phyloP scores from a whole-genome alignment of 768 basidiomycete species.

The Lentinula boryana region DNA sequence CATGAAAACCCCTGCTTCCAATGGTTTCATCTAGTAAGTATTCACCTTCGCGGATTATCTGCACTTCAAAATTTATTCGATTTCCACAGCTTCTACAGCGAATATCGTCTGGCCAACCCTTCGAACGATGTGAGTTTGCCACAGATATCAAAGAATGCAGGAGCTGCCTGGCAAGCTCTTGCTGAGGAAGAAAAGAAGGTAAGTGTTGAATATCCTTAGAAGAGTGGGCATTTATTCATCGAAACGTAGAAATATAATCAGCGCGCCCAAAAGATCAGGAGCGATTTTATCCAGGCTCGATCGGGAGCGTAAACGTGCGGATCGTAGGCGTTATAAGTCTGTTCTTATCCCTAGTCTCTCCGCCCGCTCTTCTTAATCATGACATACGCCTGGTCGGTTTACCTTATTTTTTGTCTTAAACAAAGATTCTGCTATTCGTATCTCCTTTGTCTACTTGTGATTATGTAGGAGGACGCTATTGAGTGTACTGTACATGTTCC shows the following conservation, averaged over 20 bases:
- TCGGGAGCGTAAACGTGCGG: not conserved
- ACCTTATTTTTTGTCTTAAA: no score
- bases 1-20: not conserved
- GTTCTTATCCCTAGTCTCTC: no score
- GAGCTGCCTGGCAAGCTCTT: conserved; percentile 23
- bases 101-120: conserved; percentile 12
- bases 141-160: conserved; percentile 13
- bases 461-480: no score
- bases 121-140: conserved; percentile 13
- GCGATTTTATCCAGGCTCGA: not conserved
- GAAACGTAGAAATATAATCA: not conserved
- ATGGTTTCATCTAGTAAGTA: conserved; percentile 19
- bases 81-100: conserved; percentile 11
- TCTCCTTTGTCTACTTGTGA: no score
- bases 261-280: not conserved
- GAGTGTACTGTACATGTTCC: no score
- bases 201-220: not conserved
- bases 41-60: not conserved
- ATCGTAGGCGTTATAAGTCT: not conserved
- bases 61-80: not conserved
- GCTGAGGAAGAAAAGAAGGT: conserved; percentile 25
- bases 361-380: no score
- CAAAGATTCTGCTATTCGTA: no score
- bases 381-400: no score
- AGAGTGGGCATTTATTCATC: not conserved